phyloP scores from a whole-genome alignment of 345 rosid species.

The Rhizophora mangle region DNA sequence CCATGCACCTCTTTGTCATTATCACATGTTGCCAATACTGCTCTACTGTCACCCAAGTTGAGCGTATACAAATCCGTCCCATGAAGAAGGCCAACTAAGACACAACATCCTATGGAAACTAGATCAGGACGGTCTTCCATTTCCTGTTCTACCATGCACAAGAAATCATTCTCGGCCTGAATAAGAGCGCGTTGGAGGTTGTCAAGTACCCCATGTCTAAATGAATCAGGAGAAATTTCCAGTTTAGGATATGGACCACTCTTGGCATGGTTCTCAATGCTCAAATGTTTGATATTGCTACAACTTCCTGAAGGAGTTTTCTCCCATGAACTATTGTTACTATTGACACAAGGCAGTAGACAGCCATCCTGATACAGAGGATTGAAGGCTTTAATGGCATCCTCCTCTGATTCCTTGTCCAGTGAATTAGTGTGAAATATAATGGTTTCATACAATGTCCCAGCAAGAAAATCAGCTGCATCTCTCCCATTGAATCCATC shows the following conservation, averaged over 20 bases:
- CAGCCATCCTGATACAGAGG: constrained; percentile 23
- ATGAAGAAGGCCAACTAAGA: constrained; percentile 73
- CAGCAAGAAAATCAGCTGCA: constrained; percentile 97
- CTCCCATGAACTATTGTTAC: constrained; percentile 5
- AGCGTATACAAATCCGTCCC: constrained; percentile 72
- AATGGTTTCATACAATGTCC: constrained; percentile 80
- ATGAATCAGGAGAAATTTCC: constrained; percentile 40
- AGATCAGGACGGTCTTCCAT: constrained; percentile 97
- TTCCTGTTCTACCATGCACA: constrained; percentile 94
- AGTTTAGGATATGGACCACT: constrained; percentile 15
- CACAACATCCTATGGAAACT: constrained; percentile 94
- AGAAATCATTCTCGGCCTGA: constrained; percentile 85
- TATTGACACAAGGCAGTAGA: constrained; percentile 28
- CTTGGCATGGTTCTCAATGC: constrained; percentile 5
- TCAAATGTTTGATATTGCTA: constrained; percentile 10
- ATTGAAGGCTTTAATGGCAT: constrained; percentile 19
- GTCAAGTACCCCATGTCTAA: constrained; percentile 64
- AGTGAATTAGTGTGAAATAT: constrained; percentile 50
- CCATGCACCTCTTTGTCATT: constrained; percentile 27
- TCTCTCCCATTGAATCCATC: constrained; percentile 98
- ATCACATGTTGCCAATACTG: constrained; percentile 69
- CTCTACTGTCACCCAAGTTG: constrained; percentile 93
- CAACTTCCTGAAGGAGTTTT: constrained; percentile 13
- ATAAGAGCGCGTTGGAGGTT: constrained; percentile 69
- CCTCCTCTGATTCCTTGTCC: constrained; percentile 53